These are phyloP conservation scores for Geoglossum glabrum DNA, from an alignment of 495 filamentous ascomycete genomes.

Conservation along the genomic window DNA sequence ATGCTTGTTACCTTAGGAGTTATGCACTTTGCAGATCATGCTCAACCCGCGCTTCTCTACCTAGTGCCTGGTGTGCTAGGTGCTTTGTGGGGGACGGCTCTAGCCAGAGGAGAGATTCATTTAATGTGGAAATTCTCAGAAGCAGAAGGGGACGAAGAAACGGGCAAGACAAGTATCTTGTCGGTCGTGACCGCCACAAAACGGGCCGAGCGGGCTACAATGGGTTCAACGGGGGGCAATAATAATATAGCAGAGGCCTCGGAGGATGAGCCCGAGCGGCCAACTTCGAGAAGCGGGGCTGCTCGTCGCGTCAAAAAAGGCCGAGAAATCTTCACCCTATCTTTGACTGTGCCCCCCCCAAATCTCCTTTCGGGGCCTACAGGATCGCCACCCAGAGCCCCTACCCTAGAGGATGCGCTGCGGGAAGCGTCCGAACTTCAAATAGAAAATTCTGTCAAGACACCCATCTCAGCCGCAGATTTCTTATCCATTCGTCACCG, in stretches of 20 bases:
- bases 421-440: not conserved
- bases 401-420: not conserved
- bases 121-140: constrained; percentile 74
- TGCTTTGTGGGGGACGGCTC: constrained; percentile 61
- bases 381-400: not conserved
- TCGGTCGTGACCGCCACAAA: not conserved
- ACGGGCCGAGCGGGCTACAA: not conserved
- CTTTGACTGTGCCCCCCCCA: not conserved
- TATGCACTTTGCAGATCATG: constrained; percentile 58
- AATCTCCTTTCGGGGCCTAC: not conserved
- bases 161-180: not conserved
- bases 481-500: not conserved
- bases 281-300: not conserved
- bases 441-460: not conserved
- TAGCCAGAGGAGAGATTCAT: constrained; percentile 42
- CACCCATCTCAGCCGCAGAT: not conserved
- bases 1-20: constrained; percentile 61
- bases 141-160: constrained; percentile 19
- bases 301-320: not conserved
- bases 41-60: constrained; percentile 83
- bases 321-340: not conserved
- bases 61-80: constrained; percentile 71
- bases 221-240: not conserved
- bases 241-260: not conserved
- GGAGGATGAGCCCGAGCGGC: not conserved